A percentile compares a stretch with the other conserved stretches of the same genome.
phyloP scores from a whole-genome alignment of 768 basidiomycete species.

The Arthromyces matolae region DNA sequence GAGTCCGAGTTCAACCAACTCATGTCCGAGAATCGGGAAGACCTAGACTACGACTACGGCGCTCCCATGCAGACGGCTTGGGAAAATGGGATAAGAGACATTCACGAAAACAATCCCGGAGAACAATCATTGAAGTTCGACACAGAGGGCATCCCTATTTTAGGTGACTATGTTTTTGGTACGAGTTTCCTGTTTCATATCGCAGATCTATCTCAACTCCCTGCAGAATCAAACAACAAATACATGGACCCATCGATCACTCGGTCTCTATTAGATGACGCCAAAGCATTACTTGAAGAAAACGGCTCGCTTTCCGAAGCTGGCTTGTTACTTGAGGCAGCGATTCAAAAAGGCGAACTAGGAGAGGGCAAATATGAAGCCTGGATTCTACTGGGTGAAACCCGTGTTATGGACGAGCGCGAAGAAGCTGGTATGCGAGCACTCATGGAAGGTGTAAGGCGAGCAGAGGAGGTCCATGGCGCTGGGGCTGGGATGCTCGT shows the following conservation, averaged over 20 bases:
- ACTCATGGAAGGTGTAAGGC: slow-evolving; percentile 64
- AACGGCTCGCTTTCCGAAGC: slow-evolving; percentile 89
- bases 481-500: slow-evolving; percentile 74
- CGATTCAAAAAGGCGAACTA: slow-evolving; percentile 77
- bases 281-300: slow-evolving; percentile 69
- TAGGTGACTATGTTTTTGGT: slow-evolving; percentile 79
- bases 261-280: slow-evolving; percentile 59
- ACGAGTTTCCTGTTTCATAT: slow-evolving; percentile 20
- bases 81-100: slow-evolving; percentile 51
- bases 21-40: slow-evolving; percentile 66
- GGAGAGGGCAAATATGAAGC: slow-evolving; percentile 84
- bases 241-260: slow-evolving; percentile 53
- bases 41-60: slow-evolving; percentile 61
- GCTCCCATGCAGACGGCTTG: slow-evolving; percentile 60
- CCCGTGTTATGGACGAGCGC: slow-evolving; percentile 84
- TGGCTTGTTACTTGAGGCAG: slow-evolving; percentile 83
- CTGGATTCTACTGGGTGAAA: slow-evolving; percentile 91
- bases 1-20: slow-evolving; percentile 80
- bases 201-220: background rate
- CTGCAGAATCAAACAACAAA: slow-evolving; percentile 66
- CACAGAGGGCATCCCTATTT: slow-evolving; percentile 71
- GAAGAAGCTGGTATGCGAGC: slow-evolving; percentile 83
- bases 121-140: slow-evolving; percentile 49
- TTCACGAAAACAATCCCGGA: slow-evolving; percentile 29
- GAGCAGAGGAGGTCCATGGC: slow-evolving; percentile 61